Evolutionary conservation across 495 filamentous ascomycete species (phyloP).

Genomic region (Cryomyces minteri): DNA sequence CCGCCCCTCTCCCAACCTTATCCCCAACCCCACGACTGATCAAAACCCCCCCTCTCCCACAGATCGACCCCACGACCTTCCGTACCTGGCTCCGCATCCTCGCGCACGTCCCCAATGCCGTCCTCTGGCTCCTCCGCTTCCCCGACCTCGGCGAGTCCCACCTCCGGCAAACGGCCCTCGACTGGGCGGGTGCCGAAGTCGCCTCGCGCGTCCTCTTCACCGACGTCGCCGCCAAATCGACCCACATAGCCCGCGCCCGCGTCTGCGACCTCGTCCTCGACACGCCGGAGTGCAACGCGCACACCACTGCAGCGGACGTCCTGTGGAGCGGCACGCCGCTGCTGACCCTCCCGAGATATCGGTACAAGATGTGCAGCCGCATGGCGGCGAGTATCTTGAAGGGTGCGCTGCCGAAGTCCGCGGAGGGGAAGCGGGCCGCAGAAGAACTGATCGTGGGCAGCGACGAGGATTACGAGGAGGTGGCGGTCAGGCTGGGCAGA

Average conservation of each 20-base stretch:
- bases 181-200: conserved; percentile 73
- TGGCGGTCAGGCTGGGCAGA: conserved; percentile 54
- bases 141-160: conserved; percentile 84
- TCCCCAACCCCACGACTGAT: conserved; percentile 1
- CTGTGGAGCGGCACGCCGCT: conserved; percentile 92
- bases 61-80: conserved; percentile 98
- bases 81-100: conserved; percentile 93
- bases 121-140: conserved; percentile 93
- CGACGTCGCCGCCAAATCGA: conserved; percentile 86
- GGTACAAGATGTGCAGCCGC: conserved; percentile 97
- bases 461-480: conserved; percentile 70
- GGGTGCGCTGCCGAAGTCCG: conserved; percentile 61
- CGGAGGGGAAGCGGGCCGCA: conserved; percentile 46
- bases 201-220: conserved; percentile 91
- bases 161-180: conserved; percentile 55
- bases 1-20: background rate
- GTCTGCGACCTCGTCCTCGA: conserved; percentile 91
- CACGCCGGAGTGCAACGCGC: conserved; percentile 94
- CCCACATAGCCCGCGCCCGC: conserved; percentile 83
- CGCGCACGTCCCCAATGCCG: conserved; percentile 64
- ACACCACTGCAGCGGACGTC: conserved; percentile 93
- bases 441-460: conserved; percentile 54
- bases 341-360: conserved; percentile 81
- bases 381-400: conserved; percentile 91
- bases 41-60: background rate